Base-by-base conservation (phyloP, 2,329 filamentous ascomycete genomes). In the Arthrobotrys conoides region DNA sequence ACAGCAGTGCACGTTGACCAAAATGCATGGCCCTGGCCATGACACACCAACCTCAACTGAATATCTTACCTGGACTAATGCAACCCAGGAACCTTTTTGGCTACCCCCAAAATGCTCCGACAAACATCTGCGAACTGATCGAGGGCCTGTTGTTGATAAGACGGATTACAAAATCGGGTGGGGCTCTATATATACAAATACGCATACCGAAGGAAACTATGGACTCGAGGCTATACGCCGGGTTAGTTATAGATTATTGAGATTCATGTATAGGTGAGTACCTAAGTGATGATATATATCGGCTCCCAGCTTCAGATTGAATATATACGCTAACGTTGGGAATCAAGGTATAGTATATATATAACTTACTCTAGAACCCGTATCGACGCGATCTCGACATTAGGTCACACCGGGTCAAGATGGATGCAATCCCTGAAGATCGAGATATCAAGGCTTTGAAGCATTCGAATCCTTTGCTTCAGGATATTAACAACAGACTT, bases 401-500 rank as follows among this genome's bases (percentile, higher is more conserved):
- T 27, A 24, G 36, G 27, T 14, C 61, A 6, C 36, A 16, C 36
- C 10, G n/a, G n/a, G 0, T n/a, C n/a, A 61, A 66, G 4, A 91
- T 91, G 89, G 90, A 92, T 80, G 88, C 86, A 18, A 72, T 72
- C 83, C 87, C 38, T 51, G 86, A 87, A 33, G 90, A 91, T 63
- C 83, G 86, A 71, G 90, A 91, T 81, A 85, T 90, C 70, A 88
- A 89, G 83, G 87, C 91, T 70, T 89, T 91, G 80, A 89, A 88
- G 81, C 85, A 87, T 70, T 90, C 90, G 1, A 85, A 84, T 8
- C 89, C 90, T 73, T 86, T 91, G 75, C 86, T 91, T 18, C 84
- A 84, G 64, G 89, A 91, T 80, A 88, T 91, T 81, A 87, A 89
- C 83, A 84, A 84, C 67, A 87, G 87, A 4, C 83, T 91, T 2